Evolutionary conservation across 441 rosid species (phyloP).

Genomic region (Erodium trifolium): DNA sequence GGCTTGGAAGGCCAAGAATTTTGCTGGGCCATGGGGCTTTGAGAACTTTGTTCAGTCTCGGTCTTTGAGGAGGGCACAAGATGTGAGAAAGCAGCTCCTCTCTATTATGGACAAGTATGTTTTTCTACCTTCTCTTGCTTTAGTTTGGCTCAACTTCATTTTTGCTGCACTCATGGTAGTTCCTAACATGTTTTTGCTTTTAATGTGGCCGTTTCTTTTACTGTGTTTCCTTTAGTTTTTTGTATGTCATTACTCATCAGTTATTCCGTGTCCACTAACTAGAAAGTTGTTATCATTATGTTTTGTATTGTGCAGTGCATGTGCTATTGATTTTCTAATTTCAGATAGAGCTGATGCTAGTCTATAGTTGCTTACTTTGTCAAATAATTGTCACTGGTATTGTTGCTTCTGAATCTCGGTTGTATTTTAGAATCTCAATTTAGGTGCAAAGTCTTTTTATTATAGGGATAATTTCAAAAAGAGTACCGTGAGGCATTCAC

Average conservation of each 20-base stretch:
- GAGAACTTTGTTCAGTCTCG: constrained; percentile 79
- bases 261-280: not conserved
- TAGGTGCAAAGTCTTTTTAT: not conserved
- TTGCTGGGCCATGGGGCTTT: constrained; percentile 85
- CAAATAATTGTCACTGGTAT: not conserved
- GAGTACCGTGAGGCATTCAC: too few relatives aligned
- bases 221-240: not conserved
- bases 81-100: constrained; percentile 81
- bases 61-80: constrained; percentile 77
- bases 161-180: not conserved
- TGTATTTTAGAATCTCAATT: not conserved
- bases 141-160: not conserved
- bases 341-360: not conserved
- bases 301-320: not conserved
- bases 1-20: constrained; percentile 87
- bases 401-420: not conserved
- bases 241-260: not conserved
- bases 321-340: not conserved
- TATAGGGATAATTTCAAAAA: too few relatives aligned
- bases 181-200: not conserved
- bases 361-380: not conserved
- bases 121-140: not conserved
- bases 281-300: not conserved
- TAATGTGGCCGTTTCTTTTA: not conserved
- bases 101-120: constrained; percentile 85